Conservation (phyloP, 2,329 filamentous ascomycete genomes). For the Diplodia intermedia region DNA sequence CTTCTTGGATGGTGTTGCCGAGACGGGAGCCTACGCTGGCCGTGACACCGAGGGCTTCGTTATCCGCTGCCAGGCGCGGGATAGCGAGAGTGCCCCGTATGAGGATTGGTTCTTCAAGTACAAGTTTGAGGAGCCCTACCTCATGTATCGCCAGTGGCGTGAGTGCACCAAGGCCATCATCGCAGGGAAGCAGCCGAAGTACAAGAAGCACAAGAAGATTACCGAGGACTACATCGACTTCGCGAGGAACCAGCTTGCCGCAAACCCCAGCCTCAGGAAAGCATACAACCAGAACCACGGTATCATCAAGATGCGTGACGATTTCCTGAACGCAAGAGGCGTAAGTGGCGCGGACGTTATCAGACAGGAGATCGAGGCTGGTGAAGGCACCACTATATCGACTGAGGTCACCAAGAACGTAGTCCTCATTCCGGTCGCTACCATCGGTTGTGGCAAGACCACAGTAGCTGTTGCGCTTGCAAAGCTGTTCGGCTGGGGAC, state of each 20-base stretch:
- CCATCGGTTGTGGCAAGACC: conserved; percentile 96
- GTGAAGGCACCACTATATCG: conserved; percentile 55
- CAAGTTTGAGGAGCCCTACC: conserved; percentile 98
- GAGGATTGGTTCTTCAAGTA: conserved; percentile 99
- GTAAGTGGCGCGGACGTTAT: conserved; percentile 90
- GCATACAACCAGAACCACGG: conserved; percentile 88
- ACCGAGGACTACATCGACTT: conserved; percentile 90
- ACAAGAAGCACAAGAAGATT: conserved; percentile 86
- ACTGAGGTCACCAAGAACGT: conserved; percentile 70
- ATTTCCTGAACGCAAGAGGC: conserved; percentile 83
- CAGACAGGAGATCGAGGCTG: conserved; percentile 68
- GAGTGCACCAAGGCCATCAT: conserved; percentile 95
- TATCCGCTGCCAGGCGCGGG: conserved; percentile 78
- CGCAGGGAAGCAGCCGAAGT: conserved; percentile 72
- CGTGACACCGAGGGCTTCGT: conserved; percentile 97
- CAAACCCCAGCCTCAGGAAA: conserved; percentile 71
- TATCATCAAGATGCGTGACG: conserved; percentile 88
- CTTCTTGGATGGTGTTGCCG: conserved; percentile 84
- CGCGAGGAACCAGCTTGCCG: conserved; percentile 74
- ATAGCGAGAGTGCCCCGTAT: conserved; percentile 63
- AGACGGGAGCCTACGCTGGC: conserved; percentile 87
- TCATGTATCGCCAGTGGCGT: conserved; percentile 99
- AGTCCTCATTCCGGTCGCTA: conserved; percentile 88
- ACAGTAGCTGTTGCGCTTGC: conserved; percentile 83
- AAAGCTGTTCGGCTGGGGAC: conserved; percentile 88